These are phyloP conservation scores for Colletotrichum lentis DNA, from an alignment of 2,329 filamentous ascomycete genomes.

Conservation along the genomic window DNA sequence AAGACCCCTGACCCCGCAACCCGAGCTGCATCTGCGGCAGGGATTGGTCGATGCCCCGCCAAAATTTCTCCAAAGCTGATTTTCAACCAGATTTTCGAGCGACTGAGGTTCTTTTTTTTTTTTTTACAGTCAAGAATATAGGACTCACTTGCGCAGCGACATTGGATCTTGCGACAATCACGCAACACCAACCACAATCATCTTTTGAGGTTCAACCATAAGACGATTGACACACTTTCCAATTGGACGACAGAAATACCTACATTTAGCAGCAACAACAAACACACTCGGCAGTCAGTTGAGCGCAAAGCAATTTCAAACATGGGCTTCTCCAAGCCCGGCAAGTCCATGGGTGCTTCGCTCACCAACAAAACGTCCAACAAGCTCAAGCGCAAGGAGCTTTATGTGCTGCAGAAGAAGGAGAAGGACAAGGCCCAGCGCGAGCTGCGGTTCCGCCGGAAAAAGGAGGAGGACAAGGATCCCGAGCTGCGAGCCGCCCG, in stretches of 20 bases:
- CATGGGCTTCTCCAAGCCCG: slow-evolving; percentile 39
- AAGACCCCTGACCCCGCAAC: slow-evolving; percentile 8
- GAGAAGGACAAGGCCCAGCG: slow-evolving; percentile 76
- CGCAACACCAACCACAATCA: not conserved
- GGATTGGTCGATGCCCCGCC: slow-evolving; percentile 38
- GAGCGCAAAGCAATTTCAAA: not conserved
- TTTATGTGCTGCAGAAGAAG: slow-evolving; percentile 84
- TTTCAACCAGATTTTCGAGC: slow-evolving; percentile 23
- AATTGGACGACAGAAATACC: not conserved
- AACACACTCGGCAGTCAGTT: not conserved
- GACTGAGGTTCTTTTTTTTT: not conserved
- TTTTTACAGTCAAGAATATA: not conserved
- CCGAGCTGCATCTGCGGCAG: slow-evolving; percentile 28
- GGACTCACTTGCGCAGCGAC: not conserved
- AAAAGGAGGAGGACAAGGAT: slow-evolving; percentile 85
- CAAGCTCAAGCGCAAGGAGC: slow-evolving; percentile 79
- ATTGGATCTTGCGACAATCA: not conserved
- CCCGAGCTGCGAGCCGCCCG: slow-evolving; percentile 78
- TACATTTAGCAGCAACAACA: not conserved
- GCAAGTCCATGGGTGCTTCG: slow-evolving; percentile 43
- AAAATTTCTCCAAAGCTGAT: slow-evolving; percentile 38
- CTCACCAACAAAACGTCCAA: slow-evolving; percentile 67
- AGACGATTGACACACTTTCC: not conserved
- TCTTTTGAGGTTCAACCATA: not conserved
- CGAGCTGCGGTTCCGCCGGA: slow-evolving; percentile 78